phyloP scores from a whole-genome alignment of 192 early-diverging fungal genomes.

The Powellomyces hirtus region DNA sequence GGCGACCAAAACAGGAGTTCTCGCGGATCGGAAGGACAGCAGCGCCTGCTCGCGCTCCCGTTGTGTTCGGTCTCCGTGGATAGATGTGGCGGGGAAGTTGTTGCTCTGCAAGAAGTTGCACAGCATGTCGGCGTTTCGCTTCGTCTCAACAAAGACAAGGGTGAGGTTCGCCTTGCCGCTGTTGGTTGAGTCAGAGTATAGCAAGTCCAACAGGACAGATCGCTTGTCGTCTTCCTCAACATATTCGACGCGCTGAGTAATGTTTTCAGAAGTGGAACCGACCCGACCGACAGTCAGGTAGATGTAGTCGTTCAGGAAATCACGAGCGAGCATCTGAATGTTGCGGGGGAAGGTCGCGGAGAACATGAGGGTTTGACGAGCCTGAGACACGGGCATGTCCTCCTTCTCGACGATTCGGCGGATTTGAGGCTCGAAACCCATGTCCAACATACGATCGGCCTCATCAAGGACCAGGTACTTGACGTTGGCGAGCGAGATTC shows the following conservation, averaged over 20 bases:
- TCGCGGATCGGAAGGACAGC: conserved; percentile 78
- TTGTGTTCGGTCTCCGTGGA: conserved; percentile 96
- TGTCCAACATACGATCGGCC: conserved; percentile 75
- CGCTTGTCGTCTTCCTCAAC: conserved; percentile 94
- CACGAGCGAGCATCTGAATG: conserved; percentile 89
- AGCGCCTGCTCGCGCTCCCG: conserved; percentile 92
- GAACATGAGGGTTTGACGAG: conserved; percentile 92
- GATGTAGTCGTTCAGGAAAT: conserved; percentile 78
- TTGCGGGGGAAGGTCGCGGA: conserved; percentile 91
- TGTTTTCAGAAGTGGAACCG: conserved; percentile 91
- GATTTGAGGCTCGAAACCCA: conserved; percentile 96
- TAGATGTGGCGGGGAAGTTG: conserved; percentile 88
- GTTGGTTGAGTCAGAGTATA: conserved; percentile 35
- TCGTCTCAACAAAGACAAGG: conserved; percentile 96
- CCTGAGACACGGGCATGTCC: conserved; percentile 63
- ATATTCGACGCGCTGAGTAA: conserved; percentile 87
- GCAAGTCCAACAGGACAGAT: conserved; percentile 80
- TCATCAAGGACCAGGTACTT: conserved; percentile 63
- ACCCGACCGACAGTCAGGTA: conserved; percentile 88
- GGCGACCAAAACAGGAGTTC: conserved; percentile 81
- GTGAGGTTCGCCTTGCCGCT: conserved; percentile 61
- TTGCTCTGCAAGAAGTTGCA: conserved; percentile 73
- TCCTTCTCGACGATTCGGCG: conserved; percentile 76
- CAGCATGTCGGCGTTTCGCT: conserved; percentile 87
- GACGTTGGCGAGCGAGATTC: conserved; percentile 71